A percentile compares a stretch with the other conserved stretches of the same genome.
phyloP scores from a whole-genome alignment of 192 early-diverging fungal species.

The Podochytrium sp. region DNA sequence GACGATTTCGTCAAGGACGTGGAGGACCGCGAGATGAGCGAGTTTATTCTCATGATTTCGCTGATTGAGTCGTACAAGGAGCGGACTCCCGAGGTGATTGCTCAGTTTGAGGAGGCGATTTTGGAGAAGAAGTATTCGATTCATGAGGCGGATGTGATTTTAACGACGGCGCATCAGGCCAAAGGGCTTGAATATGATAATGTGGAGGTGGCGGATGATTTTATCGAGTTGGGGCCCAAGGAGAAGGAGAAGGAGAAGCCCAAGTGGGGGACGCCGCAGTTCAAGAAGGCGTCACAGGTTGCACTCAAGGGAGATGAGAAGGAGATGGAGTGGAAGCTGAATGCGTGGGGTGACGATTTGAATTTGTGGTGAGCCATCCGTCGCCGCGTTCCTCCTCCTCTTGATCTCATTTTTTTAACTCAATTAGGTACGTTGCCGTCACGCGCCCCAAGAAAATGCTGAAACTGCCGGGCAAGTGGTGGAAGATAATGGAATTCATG shows the following conservation, averaged over 20 bases:
- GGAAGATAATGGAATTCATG: slow-evolving; percentile 23
- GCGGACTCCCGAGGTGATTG: not conserved
- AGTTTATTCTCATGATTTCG: not conserved
- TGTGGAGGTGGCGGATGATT: slow-evolving; percentile 30
- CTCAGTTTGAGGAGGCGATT: slow-evolving; percentile 13
- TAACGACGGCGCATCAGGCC: slow-evolving; percentile 29
- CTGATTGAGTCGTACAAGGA: slow-evolving; percentile 16
- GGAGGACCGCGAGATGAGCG: slow-evolving; percentile 18
- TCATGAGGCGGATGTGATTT: slow-evolving; percentile 8
- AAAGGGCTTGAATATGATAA: slow-evolving; percentile 31
- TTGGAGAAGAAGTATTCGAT: not conserved
- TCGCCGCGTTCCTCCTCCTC: no score
- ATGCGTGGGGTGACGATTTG: slow-evolving; percentile 31
- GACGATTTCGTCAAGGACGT: slow-evolving; percentile 26
- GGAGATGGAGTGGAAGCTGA: slow-evolving; percentile 17
- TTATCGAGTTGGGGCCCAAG: not conserved
- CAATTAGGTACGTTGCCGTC: slow-evolving; percentile 33
- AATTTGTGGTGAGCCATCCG: no score
- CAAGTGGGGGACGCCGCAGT: not conserved
- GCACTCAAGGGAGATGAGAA: not conserved
- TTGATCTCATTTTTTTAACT: no score
- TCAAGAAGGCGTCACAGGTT: not conserved
- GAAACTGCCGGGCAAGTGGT: slow-evolving; percentile 22
- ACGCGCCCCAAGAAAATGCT: slow-evolving; percentile 20
- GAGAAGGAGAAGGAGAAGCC: not conserved